phyloP scores from a whole-genome alignment of 2,329 filamentous ascomycete species.

The Claviceps sp. region DNA sequence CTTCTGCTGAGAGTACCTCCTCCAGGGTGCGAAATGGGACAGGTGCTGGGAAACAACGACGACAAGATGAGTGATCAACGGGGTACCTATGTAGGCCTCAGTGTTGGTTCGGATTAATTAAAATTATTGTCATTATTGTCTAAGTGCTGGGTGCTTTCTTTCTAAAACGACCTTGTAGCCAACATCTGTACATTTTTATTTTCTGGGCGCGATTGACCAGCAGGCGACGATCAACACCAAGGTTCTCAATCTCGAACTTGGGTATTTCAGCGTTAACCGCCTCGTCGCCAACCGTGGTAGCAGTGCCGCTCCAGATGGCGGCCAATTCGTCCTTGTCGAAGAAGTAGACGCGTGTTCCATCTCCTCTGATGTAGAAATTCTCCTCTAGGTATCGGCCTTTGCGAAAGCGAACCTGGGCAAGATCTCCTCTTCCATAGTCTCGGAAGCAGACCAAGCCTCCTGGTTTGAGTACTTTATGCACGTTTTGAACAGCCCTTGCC shows the following conservation, averaged over 20 bases:
- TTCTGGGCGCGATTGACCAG: conserved; percentile 83
- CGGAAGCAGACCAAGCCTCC: conserved; percentile 91
- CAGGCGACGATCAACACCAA: conserved; percentile 77
- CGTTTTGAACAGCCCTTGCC: conserved; percentile 67
- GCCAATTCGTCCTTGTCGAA: conserved; percentile 79
- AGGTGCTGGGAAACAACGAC: no score
- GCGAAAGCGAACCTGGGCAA: conserved; percentile 94
- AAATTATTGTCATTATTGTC: background rate
- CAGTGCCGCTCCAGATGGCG: conserved; percentile 56
- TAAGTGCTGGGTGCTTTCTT: conserved; percentile 40
- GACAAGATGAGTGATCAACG: no score
- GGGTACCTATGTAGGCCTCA: no score
- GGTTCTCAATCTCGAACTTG: conserved; percentile 57
- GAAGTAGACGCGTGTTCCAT: conserved; percentile 94
- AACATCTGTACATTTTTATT: conserved; percentile 97
- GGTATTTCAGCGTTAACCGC: conserved; percentile 15
- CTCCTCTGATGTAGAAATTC: conserved; percentile 93
- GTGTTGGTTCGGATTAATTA: background rate
- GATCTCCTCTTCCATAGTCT: conserved; percentile 89
- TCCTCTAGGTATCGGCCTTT: conserved; percentile 89
- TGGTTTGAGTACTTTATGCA: conserved; percentile 72
- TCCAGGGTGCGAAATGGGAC: no score
- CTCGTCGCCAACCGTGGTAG: conserved; percentile 11
- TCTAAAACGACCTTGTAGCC: conserved; percentile 74
- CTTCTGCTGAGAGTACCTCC: no score